Conservation (phyloP, 1,139 yeast species). For the Fermentozyma sake region DNA sequence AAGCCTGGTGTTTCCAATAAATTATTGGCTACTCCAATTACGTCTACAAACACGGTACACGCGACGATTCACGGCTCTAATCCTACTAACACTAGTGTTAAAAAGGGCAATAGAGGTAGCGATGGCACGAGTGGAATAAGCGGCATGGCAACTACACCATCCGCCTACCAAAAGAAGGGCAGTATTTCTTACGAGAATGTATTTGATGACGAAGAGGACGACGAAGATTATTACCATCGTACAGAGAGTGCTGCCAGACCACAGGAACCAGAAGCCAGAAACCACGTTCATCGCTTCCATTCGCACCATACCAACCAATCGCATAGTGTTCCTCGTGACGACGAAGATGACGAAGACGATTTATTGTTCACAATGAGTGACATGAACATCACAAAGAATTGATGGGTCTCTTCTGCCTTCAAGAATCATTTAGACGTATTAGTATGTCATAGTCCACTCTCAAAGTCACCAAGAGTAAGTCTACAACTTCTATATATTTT, state of each 20-base stretch:
- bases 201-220: constrained; percentile 53
- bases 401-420: no score
- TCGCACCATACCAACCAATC: constrained; percentile 1
- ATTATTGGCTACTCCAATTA: constrained; percentile 18
- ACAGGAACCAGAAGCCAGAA: no score
- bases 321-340: constrained; percentile 11
- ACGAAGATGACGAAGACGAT: constrained; percentile 77
- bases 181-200: constrained; percentile 43
- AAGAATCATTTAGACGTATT: no score
- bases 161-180: constrained; percentile 19
- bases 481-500: no score
- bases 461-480: no score
- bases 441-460: no score
- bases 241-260: constrained; percentile 1
- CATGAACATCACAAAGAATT: constrained; percentile 51
- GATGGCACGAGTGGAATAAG: constrained; percentile 12
- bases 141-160: constrained; percentile 38
- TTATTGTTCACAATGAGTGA: constrained; percentile 87
- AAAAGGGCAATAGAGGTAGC: no score
- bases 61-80: constrained; percentile 13
- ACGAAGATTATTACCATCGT: constrained; percentile 14
- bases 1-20: constrained; percentile 12
- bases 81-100: constrained; percentile 1
- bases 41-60: constrained; percentile 20
- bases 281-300: constrained; percentile 1